phyloP scores from a whole-genome alignment of 805 yeast genomes.

The Blastobotrys attinorum region DNA sequence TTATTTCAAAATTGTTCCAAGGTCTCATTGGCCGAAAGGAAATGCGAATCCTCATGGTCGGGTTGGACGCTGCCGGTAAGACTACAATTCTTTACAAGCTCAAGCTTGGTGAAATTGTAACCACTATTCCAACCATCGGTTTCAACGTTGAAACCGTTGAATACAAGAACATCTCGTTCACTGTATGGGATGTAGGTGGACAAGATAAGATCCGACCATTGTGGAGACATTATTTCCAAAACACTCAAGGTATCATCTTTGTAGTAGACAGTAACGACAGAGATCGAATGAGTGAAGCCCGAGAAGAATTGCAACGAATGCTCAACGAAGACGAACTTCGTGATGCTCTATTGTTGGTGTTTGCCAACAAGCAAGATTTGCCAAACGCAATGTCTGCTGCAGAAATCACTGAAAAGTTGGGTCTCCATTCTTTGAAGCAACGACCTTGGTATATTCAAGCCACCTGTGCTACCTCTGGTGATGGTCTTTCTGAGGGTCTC shows the following conservation, averaged over 20 bases:
- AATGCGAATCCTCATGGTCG: conserved; percentile 97
- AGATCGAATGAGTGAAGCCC: conserved; percentile 95
- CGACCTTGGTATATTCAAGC: conserved; percentile 99
- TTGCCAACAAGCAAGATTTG: conserved; percentile 97
- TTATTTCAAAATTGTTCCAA: conserved; percentile 86
- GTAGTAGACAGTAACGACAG: conserved; percentile 98
- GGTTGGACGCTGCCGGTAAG: conserved; percentile 98
- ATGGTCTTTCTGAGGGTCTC: conserved; percentile 95
- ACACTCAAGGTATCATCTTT: conserved; percentile 96
- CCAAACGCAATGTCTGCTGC: conserved; percentile 99
- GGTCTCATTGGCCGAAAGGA: conserved; percentile 97
- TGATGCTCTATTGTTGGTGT: conserved; percentile 89
- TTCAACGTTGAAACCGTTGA: conserved; percentile 97
- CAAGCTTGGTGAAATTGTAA: conserved; percentile 91
- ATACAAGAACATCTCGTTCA: conserved; percentile 92
- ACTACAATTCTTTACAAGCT: conserved; percentile 92
- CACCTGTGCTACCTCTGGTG: conserved; percentile 98
- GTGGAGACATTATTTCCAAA: conserved; percentile 98
- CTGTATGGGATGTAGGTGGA: conserved; percentile 99
- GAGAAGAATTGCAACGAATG: conserved; percentile 98
- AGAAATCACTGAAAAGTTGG: conserved; percentile 94
- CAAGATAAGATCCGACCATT: conserved; percentile 97
- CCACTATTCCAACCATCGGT: conserved; percentile 95
- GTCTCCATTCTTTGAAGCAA: conserved; percentile 94
- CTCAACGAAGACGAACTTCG: conserved; percentile 96